Base-by-base conservation (phyloP, 2,329 filamentous ascomycete genomes). In the Diaporthe eres region DNA sequence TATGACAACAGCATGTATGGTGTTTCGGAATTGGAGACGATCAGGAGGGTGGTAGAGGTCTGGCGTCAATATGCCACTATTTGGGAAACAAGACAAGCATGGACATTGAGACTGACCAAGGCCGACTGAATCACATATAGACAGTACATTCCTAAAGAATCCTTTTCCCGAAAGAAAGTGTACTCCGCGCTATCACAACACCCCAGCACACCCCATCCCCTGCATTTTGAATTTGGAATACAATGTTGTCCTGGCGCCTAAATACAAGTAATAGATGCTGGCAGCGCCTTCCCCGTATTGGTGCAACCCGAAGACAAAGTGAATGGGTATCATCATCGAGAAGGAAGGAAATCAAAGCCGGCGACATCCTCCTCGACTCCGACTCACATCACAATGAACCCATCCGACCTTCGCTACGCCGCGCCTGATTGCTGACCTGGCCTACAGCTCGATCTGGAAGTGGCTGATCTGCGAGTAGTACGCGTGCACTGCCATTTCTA, bases 381-480 rank as follows among this genome's bases (percentile, higher is more conserved):
- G 55, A 37, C 34, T 42, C 44, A 25, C 53, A 51, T 53, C 57
- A 39, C 63, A 44, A 58, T 71, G 28, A 44, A 39, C 44, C 25
- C 63, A 47, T 65, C 15, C 17, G 8, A 55, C 58, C 15, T 75
- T 25, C 7, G 37, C 47, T 49, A 39, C 34, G 51, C 31, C 55
- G 63, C 63, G 47, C 44, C 13, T 55, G 63, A 60, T 55, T 55
- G 58, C 53, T 49, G 63, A 42, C 53, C 49, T 81, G 77, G 77
- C 28, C 39, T 77, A 93, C 76, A 94, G 91, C 80, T 93, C 91
- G 79, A 94, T 93, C 53, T 87, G 91, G 79, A 94, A 94, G 82
- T 94, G 92, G 81, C 91, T 93, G 81, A 94, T 94, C 83, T 94
- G 92, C 77, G 92, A 93, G 80, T 93, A 94, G 81, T 94, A 94